Evolutionary conservation across 257 asterid species (phyloP).

Genomic region (Forsythia suspensa): DNA sequence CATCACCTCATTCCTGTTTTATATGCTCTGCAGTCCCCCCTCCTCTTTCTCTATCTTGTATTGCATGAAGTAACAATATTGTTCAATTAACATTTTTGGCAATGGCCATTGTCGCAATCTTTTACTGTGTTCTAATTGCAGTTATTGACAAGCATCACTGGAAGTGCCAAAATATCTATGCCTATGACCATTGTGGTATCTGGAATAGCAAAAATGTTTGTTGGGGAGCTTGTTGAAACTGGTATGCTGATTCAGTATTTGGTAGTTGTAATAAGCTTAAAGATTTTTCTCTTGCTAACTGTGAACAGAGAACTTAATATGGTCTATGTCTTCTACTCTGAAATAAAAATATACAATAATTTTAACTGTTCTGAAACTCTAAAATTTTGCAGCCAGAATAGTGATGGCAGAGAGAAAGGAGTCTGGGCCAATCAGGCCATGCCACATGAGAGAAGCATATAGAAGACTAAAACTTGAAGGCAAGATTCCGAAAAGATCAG

Average conservation of each 20-base stretch:
- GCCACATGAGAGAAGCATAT: conserved; percentile 93
- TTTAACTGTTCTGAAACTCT: conserved; percentile 13
- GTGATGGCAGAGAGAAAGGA: conserved; percentile 87
- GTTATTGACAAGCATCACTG: conserved; percentile 71
- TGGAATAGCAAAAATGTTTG: conserved; percentile 91
- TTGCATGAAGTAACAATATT: not conserved
- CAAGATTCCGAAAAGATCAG: conserved; percentile 82
- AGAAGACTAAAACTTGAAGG: conserved; percentile 89
- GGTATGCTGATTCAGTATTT: conserved; percentile 27
- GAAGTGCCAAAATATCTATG: conserved; percentile 71
- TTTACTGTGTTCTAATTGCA: conserved; percentile 21
- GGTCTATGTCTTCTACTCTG: not conserved
- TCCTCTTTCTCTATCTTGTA: not conserved
- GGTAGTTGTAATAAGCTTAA: not conserved
- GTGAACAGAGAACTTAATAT: not conserved
- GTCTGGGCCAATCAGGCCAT: conserved; percentile 91
- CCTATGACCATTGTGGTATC: conserved; percentile 87
- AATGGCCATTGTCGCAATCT: not conserved
- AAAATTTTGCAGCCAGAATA: conserved; percentile 60
- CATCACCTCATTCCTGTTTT: conserved; percentile 16
- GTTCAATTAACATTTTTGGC: not conserved
- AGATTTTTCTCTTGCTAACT: not conserved
- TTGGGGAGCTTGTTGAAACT: conserved; percentile 84
- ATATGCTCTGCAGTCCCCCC: not conserved
- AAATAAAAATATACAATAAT: not conserved